phyloP scores from a whole-genome alignment of 2,329 filamentous ascomycete genomes.

The Fusarium musae region DNA sequence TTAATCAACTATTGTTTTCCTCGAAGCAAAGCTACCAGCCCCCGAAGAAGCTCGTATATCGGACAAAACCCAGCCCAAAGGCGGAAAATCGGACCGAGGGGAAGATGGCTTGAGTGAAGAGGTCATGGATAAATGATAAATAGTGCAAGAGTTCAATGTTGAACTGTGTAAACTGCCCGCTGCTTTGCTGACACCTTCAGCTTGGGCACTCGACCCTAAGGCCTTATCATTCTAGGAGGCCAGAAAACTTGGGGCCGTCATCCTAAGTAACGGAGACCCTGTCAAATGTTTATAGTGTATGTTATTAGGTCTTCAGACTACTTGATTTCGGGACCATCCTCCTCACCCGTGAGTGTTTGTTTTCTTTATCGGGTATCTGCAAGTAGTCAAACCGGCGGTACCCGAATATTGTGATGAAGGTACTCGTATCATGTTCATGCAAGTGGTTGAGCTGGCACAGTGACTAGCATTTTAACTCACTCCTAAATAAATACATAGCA shows the following conservation, averaged over 20 bases:
- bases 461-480: neutral
- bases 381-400: neutral
- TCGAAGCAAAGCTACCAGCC: neutral
- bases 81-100: neutral
- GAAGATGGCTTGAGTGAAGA: neutral
- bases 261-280: neutral
- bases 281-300: neutral
- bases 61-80: neutral
- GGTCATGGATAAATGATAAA: constrained; percentile 3
- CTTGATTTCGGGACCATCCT: neutral
- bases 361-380: neutral
- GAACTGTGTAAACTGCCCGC: neutral
- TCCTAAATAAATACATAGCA: neutral
- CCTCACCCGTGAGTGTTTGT: neutral
- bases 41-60: neutral
- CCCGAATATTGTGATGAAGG: neutral
- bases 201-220: neutral
- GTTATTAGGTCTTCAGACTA: neutral
- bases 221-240: neutral
- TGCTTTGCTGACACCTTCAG: neutral
- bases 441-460: neutral
- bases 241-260: neutral
- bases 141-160: neutral
- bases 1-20: neutral
- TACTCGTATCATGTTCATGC: neutral